Evolutionary conservation across 2,329 filamentous ascomycete genomes (phyloP), one percentile per base, ranked within the genome.

Genomic region (Fusarium sulawesiense): DNA sequence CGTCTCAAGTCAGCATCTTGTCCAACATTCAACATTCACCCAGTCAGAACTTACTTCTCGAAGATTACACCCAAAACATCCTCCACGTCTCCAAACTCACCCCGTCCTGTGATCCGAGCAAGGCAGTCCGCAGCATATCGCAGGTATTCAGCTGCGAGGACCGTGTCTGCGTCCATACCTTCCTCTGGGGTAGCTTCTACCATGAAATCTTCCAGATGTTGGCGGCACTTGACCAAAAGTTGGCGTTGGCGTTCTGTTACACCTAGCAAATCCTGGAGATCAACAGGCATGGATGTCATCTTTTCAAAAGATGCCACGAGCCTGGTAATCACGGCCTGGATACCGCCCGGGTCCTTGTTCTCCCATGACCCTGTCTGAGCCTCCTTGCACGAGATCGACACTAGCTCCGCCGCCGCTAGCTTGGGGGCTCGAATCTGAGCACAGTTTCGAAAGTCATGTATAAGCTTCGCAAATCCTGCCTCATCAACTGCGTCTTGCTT

Each of bases 21-120:
- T 46, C 49, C 37, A 25, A 56, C 46, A 58, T 42, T 50, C 23
- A n/a, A 14, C 30, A 60, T 27, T 21, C 18, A 56, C 29, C 25
- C 27, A 18, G 57, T 60, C 46, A 66, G 54, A 63, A 88, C 88
- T 85, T 83, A 97, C 93, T 97, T 98, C 80, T 98, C 95, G 82
- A 99, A 99, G 6, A 99, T 94, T 23, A 99, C 94, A 0, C 96
- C 96, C 46, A 99, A 82, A 10, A 99, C 93, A 77, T 98, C 96
- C 78, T 99, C 95, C 18, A 98, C 93, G 79, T 98, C 95, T 4
- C 94, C 93, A 42, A 87, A 88, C 74, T 94, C 93, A 1, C 94
- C 94, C 58, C 89, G 89, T 1, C 96, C 96, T 2, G 94, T 98
- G 74, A 98, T 97, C 60, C 90, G 89, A 3, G 93, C 92, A n/a